phyloP scores from a whole-genome alignment of 208 protist genomes.

The Angomonas deanei region DNA sequence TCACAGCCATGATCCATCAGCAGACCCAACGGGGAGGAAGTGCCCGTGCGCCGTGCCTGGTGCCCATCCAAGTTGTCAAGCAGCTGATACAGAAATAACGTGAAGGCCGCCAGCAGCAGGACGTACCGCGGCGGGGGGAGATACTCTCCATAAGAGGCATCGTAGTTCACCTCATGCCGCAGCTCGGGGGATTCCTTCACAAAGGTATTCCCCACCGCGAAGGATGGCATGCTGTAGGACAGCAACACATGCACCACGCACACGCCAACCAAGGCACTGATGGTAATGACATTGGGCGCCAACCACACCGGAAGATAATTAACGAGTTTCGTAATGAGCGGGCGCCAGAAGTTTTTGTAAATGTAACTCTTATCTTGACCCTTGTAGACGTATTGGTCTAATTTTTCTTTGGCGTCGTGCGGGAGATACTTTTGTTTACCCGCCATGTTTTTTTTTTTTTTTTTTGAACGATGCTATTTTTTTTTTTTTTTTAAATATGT shows the following conservation, averaged over 20 bases:
- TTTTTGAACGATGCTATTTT: not conserved
- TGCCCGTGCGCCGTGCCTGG: slow-evolving; percentile 88
- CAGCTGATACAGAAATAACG: slow-evolving; percentile 77
- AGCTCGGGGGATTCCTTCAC: slow-evolving; percentile 13
- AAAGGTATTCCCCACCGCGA: slow-evolving; percentile 24
- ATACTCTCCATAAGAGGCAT: slow-evolving; percentile 19
- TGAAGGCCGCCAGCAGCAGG: slow-evolving; percentile 20
- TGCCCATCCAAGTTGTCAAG: slow-evolving; percentile 94
- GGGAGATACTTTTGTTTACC: slow-evolving; percentile 23
- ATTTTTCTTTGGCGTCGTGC: slow-evolving; percentile 22
- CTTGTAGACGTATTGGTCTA: slow-evolving; percentile 58
- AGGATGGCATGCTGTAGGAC: slow-evolving; percentile 62
- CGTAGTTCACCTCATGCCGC: not conserved
- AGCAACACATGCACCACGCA: slow-evolving; percentile 50
- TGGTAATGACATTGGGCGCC: slow-evolving; percentile 82
- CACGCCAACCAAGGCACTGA: slow-evolving; percentile 68
- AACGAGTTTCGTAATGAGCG: slow-evolving; percentile 40
- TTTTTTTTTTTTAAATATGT: not conserved
- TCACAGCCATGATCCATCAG: slow-evolving; percentile 94
- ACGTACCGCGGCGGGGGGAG: slow-evolving; percentile 44
- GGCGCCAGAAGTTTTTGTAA: slow-evolving; percentile 69
- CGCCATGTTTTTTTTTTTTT: not conserved
- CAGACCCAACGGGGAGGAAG: slow-evolving; percentile 89
- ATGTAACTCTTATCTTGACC: slow-evolving; percentile 71
- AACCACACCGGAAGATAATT: slow-evolving; percentile 65